Conservation (phyloP, 2,329 filamentous ascomycete species). For the Pseudogymnoascus sp. region DNA sequence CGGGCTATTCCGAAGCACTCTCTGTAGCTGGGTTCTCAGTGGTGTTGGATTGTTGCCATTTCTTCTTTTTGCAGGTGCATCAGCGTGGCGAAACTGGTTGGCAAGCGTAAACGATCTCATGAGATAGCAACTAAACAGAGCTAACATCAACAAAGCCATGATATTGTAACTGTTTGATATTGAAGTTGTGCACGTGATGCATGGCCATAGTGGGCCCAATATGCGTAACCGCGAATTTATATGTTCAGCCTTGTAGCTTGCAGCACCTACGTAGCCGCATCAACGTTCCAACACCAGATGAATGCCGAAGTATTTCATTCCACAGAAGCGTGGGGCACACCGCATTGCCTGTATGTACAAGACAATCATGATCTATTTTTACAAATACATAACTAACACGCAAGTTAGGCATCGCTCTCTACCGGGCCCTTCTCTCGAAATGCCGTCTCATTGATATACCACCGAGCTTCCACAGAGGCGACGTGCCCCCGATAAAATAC, state of each 20-base stretch:
- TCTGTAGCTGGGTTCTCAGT: conserved; percentile 2
- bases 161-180: background rate
- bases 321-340: conserved; percentile 42
- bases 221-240: background rate
- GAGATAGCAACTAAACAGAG: conserved; percentile 10
- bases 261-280: background rate
- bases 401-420: conserved; percentile 58
- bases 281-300: conserved; percentile 21
- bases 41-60: conserved; percentile 15
- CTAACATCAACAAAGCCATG: conserved; percentile 7
- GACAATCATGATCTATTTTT: background rate
- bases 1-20: background rate
- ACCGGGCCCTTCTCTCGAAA: conserved; percentile 59
- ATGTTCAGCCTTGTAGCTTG: conserved; percentile 1
- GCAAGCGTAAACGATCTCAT: conserved; percentile 7
- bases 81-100: conserved; percentile 29
- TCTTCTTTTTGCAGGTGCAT: conserved; percentile 24
- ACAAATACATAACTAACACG: background rate
- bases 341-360: conserved; percentile 41
- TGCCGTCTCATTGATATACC: conserved; percentile 47
- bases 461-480: conserved; percentile 32
- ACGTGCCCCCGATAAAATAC: conserved; percentile 44
- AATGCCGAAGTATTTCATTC: conserved; percentile 39
- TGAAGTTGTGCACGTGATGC: conserved; percentile 6
- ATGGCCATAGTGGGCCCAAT: background rate